Base-by-base conservation (phyloP, 495 filamentous ascomycete species). In the Penicillium arizonense region DNA sequence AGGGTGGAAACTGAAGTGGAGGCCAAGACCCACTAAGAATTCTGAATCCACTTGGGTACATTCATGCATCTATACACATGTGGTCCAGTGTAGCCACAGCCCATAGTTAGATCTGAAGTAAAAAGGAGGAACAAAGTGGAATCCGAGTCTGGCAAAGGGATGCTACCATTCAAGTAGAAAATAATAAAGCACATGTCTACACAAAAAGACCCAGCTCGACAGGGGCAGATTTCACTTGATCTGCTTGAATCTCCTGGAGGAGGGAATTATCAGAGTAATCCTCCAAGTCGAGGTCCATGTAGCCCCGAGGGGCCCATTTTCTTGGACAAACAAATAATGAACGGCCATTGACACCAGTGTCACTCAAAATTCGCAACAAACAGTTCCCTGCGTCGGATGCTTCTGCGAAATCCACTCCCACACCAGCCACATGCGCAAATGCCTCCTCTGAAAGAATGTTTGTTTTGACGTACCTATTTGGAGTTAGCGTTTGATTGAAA, bases 401-500 rank as follows among this genome's bases (percentile, higher is more conserved):
- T 9, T 54, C 38, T 8, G 61, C 61, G 26, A 61, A 57, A 9
- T 58, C 26, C 2, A 64, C 57, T 0, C 61, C 61, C 10, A 54
- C 56, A n/a, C 38, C 41, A 0, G 35, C 5, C 16, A 59, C 38
- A 14, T 49, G 59, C 0, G 24, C 40, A 21, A 59, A 56, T 1
- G 44, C 45, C 26, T 60, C 52, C 0, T 58, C 41, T 2, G 57
- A 56, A 9, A 64, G 50, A 14, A 64, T 64, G 11, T 56, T 64
- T 11, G 61, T 64, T 21, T 58, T 57, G 4, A 64, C 57, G 12
- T 64, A 63, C 59, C 59, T 63, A 3, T 16, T 9, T 38, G 24
- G 1, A 5, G 7, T 26, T 26, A 26, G 24, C 7, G 1, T 26
- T 26, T 26, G 24, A 5, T 26, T 18, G 18, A 18, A 18, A 18